Base-by-base conservation (phyloP, 129 eudicot species). In the Lactuca saligna region DNA sequence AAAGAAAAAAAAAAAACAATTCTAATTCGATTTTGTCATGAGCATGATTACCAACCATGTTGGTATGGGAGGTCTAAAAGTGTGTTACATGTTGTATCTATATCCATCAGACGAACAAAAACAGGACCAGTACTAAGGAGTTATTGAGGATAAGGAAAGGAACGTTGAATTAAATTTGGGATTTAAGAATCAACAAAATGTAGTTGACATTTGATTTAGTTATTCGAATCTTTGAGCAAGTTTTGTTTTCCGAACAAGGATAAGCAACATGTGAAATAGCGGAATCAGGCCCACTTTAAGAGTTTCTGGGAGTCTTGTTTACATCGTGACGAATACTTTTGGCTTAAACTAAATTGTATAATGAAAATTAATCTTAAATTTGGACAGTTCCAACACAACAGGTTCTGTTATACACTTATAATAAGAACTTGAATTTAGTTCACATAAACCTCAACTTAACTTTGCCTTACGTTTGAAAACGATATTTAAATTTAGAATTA, bases 131-230 rank as follows among this genome's bases (percentile, higher is more conserved):
- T 42, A 46, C 42, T 53, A 15, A 46, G 70, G 63, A 15, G 50
- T 58, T 9, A 68, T 37, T 68, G 72, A 34, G 44, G 53, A 71
- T 33, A 41, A 56, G 53, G 60, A 54, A 66, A 62, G 46, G 17
- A 20, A 55, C 56, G 70, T 63, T 63, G 77, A 73, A 63, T 54
- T 51, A 14, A 72, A 61, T 72, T 62, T 50, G 16, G 29, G 29
- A 71, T 48, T 59, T 31, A 50, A 61, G 54, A 38, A 53, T 37
- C 56, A 63, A 53, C 46, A 14, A 15, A 53, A 60, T 59, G 70
- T 63, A 54, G 77, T 63, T 63, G 77, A 69, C 63, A 63, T 61
- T 38, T 73, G 77, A 38, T 53, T 54, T 6, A 49, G 57, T 49
- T 51, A 51, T 14, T 53, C 1, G 48, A 31, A 31, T 64, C 7